Evolutionary conservation across 169 alveolate genomes (phyloP).

Genomic region (Babesia divergens): DNA sequence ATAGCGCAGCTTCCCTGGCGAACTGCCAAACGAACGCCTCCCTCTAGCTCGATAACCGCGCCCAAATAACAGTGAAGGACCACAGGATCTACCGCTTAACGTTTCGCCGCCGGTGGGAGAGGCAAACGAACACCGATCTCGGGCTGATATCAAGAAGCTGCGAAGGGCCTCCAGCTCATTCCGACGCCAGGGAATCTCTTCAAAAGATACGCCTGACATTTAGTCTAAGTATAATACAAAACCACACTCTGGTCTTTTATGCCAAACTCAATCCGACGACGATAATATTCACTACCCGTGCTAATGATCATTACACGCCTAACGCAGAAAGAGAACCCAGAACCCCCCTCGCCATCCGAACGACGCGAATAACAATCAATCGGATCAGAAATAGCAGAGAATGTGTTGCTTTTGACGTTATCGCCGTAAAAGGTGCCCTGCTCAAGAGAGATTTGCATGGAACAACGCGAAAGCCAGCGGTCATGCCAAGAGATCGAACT

Average conservation of each 20-base stretch:
- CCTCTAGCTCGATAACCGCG: no score
- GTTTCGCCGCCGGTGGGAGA: neutral
- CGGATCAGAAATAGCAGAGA: no score
- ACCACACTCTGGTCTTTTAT: neutral
- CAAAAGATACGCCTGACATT: neutral
- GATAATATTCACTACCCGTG: neutral
- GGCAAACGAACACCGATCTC: neutral
- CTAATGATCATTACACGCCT: constrained; percentile 13
- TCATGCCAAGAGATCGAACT: neutral
- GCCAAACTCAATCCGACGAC: neutral
- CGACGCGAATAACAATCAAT: neutral
- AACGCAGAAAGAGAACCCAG: neutral
- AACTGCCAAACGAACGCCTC: no score
- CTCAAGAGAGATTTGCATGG: constrained; percentile 12
- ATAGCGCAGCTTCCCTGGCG: neutral
- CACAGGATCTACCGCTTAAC: neutral
- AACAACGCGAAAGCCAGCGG: constrained; percentile 10
- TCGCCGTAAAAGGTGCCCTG: neutral
- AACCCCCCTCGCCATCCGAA: neutral
- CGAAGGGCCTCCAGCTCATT: constrained; percentile 33
- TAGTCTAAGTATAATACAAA: neutral
- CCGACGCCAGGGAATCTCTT: constrained; percentile 61
- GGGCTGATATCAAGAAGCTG: constrained; percentile 26
- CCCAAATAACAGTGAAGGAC: neutral
- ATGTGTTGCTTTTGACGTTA: neutral